phyloP scores from a whole-genome alignment of 331 rosid genomes.

The Malus hybrid region DNA sequence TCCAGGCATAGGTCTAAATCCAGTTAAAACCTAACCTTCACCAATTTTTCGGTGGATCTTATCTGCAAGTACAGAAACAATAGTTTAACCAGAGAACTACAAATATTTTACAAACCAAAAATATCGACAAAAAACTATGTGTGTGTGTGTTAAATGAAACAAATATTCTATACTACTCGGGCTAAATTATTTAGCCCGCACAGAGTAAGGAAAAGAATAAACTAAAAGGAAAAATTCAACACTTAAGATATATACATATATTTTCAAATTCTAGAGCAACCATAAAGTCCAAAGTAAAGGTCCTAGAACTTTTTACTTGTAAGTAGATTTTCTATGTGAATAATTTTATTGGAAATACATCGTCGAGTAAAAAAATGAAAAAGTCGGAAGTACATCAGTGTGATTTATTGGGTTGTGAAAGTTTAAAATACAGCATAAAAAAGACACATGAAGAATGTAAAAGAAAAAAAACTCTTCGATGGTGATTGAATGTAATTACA shows the following conservation, averaged over 20 bases:
- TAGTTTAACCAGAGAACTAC: not conserved
- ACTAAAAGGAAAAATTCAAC: not conserved
- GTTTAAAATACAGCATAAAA: not conserved
- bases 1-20: not conserved
- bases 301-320: not conserved
- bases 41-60: conserved; percentile 87
- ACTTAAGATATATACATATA: not conserved
- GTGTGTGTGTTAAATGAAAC: not conserved
- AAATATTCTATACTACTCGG: not conserved
- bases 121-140: not conserved
- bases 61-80: conserved; percentile 43
- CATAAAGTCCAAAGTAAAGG: not conserved
- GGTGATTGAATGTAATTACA: conserved; percentile 79
- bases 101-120: not conserved
- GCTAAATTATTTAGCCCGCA: not conserved
- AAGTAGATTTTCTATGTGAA: not conserved
- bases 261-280: not conserved
- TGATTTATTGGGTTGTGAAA: not conserved
- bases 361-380: not conserved
- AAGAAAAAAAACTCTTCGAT: conserved; percentile 23
- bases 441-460: conserved; percentile 2
- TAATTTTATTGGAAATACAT: not conserved
- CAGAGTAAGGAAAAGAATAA: not conserved
- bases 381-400: conserved; percentile 5
- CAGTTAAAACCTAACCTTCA: conserved; percentile 44